phyloP scores from a whole-genome alignment of 1,284 basidiomycete species.

The Sanghuangporus sanghuang region DNA sequence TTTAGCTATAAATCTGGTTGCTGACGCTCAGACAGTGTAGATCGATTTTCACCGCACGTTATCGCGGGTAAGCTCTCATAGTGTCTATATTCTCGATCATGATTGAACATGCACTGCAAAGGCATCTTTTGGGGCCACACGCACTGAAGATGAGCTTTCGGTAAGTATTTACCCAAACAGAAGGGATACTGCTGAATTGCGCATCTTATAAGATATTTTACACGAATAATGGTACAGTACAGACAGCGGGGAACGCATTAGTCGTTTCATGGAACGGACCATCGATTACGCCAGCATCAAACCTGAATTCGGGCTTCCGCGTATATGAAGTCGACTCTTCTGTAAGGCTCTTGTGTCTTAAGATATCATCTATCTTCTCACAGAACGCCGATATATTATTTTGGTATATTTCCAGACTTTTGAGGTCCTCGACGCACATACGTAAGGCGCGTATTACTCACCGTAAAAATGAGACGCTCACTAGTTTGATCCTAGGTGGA shows the following conservation, averaged over 20 bases:
- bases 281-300: constrained; percentile 66
- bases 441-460: constrained; percentile 38
- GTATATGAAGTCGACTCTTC: constrained; percentile 75
- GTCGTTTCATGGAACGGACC: constrained; percentile 65
- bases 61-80: constrained; percentile 55
- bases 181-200: neutral
- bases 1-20: neutral
- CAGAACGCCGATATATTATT: neutral
- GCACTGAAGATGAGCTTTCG: constrained; percentile 73
- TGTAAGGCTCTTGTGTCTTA: constrained; percentile 33
- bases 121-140: constrained; percentile 80
- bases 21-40: constrained; percentile 47
- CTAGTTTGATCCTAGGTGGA: constrained; percentile 42
- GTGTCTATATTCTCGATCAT: neutral
- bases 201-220: constrained; percentile 61
- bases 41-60: constrained; percentile 72
- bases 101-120: constrained; percentile 22
- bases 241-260: constrained; percentile 50
- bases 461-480: neutral
- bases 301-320: constrained; percentile 75
- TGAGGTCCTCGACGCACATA: constrained; percentile 68
- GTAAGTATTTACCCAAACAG: constrained; percentile 31
- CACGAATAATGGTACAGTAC: constrained; percentile 62
- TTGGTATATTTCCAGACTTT: constrained; percentile 46
- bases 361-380: too few species aligned